Base-by-base conservation (phyloP, 768 basidiomycete genomes). In the Mycena indigotica region DNA sequence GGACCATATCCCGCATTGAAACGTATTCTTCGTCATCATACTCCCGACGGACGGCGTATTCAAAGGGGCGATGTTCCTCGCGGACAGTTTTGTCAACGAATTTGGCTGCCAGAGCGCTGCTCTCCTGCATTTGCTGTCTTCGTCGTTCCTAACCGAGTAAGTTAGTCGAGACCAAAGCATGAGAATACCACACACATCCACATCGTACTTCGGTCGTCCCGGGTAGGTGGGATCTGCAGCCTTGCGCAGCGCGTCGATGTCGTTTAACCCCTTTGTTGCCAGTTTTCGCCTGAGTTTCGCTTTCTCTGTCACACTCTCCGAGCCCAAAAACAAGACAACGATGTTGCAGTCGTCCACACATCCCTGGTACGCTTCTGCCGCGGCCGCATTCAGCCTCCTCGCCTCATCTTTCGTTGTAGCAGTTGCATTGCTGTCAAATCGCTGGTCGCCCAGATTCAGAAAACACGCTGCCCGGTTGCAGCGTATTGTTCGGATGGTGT, bases 381-480 rank as follows among this genome's bases (percentile, higher is more conserved):
- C 30, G 3, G 6, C 13, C 15, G 30, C 40, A 35, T 45, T 15
- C 41, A 59, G 53, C 5, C 23, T 25, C 28, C 21, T 10, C 28
- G 21, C 10, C 24, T 21, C 29, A 21, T 5, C 25, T 28, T 23
- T 46, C 23, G 16, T 16, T 21, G 10, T 8, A 10, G 12, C 44
- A 16, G 10, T 46, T 12, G 23, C 8, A 28, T 26, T 25, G 13
- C 2, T 13, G 1, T n/a, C 38, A 19, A n/a, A 13, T 19, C 12
- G 32, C 8, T 2, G 12, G 16, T 30, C 40, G 44, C 55, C 59
- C 2, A 61, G 35, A 41, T 56, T 56, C 26, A 56, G 55, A 38
- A 53, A 61, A 50, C 55, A 61, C n/a, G 59, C 59, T 5, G 59
- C 59, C 51, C 59, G 59, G 45, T 61, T 61, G 28, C 50, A 56